These are phyloP conservation scores for Penicillium hesseltinei DNA, from an alignment of 2,329 filamentous ascomycete species.

Conservation along the genomic window DNA sequence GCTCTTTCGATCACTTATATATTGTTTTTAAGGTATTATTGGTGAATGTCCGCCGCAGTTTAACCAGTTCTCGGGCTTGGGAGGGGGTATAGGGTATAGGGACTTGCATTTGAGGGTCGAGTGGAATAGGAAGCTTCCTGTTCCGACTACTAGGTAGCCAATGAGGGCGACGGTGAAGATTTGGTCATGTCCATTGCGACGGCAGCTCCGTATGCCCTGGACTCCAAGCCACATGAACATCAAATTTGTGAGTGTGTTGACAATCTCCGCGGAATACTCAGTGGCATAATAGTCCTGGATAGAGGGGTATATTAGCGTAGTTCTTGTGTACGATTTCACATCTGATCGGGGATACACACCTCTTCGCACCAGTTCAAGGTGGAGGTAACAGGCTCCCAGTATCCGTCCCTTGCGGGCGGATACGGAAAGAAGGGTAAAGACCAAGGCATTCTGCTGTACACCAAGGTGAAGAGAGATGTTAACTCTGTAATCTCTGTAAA, in stretches of 20 bases:
- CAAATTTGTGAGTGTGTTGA: slow-evolving; percentile 78
- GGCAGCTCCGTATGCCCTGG: slow-evolving; percentile 72
- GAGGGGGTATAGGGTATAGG: neutral
- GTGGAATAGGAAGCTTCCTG: slow-evolving; percentile 63
- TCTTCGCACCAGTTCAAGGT: slow-evolving; percentile 81
- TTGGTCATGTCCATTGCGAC: slow-evolving; percentile 67
- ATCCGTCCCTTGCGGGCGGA: slow-evolving; percentile 54
- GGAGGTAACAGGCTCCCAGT: slow-evolving; percentile 69
- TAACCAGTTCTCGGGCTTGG: neutral
- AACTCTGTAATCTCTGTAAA: neutral
- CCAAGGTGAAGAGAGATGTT: neutral
- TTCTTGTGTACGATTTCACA: neutral
- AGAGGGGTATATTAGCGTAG: slow-evolving; percentile 16
- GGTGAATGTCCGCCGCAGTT: neutral
- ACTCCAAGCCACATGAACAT: slow-evolving; percentile 76
- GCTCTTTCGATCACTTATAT: neutral
- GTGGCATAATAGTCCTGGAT: slow-evolving; percentile 71
- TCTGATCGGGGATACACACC: slow-evolving; percentile 42
- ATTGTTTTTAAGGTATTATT: neutral
- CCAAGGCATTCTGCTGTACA: slow-evolving; percentile 27
- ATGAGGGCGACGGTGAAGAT: slow-evolving; percentile 70
- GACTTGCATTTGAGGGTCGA: slow-evolving; percentile 60
- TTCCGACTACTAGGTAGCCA: slow-evolving; percentile 61
- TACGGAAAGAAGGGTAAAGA: slow-evolving; percentile 38
- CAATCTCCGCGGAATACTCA: slow-evolving; percentile 71